A percentile compares a stretch with the other conserved stretches of the same genome.
These are phyloP conservation scores for Capsicum pubescens DNA, from an alignment of 257 asterid species.

Conservation along the genomic window DNA sequence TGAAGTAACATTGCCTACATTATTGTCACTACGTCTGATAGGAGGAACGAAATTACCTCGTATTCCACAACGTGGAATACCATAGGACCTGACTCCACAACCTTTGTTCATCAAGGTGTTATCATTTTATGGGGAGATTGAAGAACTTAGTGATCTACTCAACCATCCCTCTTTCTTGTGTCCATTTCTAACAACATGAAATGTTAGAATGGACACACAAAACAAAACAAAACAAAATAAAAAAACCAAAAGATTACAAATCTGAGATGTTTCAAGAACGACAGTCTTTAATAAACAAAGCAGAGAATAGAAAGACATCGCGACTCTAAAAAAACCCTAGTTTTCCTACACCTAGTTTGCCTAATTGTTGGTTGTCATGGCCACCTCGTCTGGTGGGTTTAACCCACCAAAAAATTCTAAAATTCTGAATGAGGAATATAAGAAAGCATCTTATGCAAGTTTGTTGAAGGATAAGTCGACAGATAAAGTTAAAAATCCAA, in stretches of 20 bases:
- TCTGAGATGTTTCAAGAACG: constrained; percentile 11
- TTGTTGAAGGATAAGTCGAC: too few species aligned
- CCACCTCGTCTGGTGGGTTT: too few species aligned
- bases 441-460: too few species aligned
- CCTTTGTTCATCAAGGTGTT: constrained; percentile 56
- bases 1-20: constrained; percentile 65
- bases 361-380: too few species aligned
- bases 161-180: constrained; percentile 77
- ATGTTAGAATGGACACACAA: not conserved
- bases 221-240: constrained; percentile 3
- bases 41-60: constrained; percentile 96
- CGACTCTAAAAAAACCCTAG: too few species aligned
- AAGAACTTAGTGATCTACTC: constrained; percentile 73
- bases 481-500: too few species aligned
- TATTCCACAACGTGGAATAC: constrained; percentile 79
- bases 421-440: too few species aligned
- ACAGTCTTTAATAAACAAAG: not conserved
- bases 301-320: too few species aligned
- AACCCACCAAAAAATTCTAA: too few species aligned
- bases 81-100: constrained; percentile 74
- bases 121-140: constrained; percentile 81
- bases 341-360: too few species aligned
- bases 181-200: constrained; percentile 80
- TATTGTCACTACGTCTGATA: constrained; percentile 74
- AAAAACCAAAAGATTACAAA: constrained; percentile 26